phyloP scores from a whole-genome alignment of 108 stramenopile species.

The Nitzschia sp. region DNA sequence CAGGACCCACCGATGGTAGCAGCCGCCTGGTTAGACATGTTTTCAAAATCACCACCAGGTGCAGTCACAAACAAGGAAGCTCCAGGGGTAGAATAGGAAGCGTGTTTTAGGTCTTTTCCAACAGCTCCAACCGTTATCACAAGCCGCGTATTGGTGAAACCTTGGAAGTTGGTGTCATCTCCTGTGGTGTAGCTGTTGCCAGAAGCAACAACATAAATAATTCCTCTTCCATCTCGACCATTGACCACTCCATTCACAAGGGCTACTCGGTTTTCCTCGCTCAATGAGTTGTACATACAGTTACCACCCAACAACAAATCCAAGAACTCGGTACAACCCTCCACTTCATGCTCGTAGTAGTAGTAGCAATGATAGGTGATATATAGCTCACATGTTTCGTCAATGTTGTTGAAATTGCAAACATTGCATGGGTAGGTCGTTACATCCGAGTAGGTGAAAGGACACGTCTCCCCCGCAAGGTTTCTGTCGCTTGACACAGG shows the following conservation, averaged over 20 bases:
- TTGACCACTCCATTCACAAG: slow-evolving; percentile 13
- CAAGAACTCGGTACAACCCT: slow-evolving; percentile 30
- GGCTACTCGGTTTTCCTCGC: neutral
- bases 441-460: neutral
- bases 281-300: slow-evolving; percentile 17
- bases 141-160: slow-evolving; percentile 23
- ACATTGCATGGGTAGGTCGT: slow-evolving; percentile 10
- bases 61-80: slow-evolving; percentile 37
- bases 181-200: slow-evolving; percentile 33
- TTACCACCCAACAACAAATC: slow-evolving; percentile 22
- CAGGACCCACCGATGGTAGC: slow-evolving; percentile 23
- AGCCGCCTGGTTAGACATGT: neutral
- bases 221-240: slow-evolving; percentile 47
- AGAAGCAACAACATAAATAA: slow-evolving; percentile 42
- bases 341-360: slow-evolving; percentile 18
- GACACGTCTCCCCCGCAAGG: neutral
- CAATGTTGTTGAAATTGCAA: slow-evolving; percentile 1
- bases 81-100: slow-evolving; percentile 39
- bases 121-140: slow-evolving; percentile 46
- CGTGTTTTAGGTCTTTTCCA: slow-evolving; percentile 28
- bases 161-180: slow-evolving; percentile 34
- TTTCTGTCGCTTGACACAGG: neutral
- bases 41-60: slow-evolving; percentile 41
- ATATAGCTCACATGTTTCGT: neutral
- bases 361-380: slow-evolving; percentile 17